Evolutionary conservation across 1,139 yeast genomes (phyloP).

Genomic region (Candida sojae): DNA sequence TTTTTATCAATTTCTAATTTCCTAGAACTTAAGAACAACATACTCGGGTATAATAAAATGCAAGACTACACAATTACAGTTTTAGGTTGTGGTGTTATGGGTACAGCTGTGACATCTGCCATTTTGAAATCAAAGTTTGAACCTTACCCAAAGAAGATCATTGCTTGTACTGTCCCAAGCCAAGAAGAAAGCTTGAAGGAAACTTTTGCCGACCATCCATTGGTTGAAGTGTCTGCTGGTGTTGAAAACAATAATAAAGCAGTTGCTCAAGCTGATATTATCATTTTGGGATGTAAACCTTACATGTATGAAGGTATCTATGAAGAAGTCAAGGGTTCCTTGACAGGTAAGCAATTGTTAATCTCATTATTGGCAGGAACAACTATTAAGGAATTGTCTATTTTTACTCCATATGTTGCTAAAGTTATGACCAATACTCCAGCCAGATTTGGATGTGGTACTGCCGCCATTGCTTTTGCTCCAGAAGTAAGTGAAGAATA

Average conservation of each 20-base stretch:
- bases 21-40: not conserved
- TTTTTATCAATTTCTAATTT: not conserved
- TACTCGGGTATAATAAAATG: slow-evolving; percentile 24
- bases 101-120: slow-evolving; percentile 91
- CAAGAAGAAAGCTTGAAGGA: slow-evolving; percentile 16
- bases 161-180: slow-evolving; percentile 72
- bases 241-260: slow-evolving; percentile 54
- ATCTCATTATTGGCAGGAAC: slow-evolving; percentile 92
- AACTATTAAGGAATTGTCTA: slow-evolving; percentile 68
- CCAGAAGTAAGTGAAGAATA: slow-evolving; percentile 47
- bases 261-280: slow-evolving; percentile 62
- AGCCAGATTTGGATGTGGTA: slow-evolving; percentile 87
- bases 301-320: slow-evolving; percentile 67
- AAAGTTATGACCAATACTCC: slow-evolving; percentile 99
- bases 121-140: slow-evolving; percentile 50
- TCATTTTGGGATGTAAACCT: slow-evolving; percentile 87
- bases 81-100: slow-evolving; percentile 95
- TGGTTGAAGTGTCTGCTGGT: slow-evolving; percentile 57
- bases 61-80: slow-evolving; percentile 69
- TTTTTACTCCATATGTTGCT: slow-evolving; percentile 61
- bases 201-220: slow-evolving; percentile 28
- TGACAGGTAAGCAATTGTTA: slow-evolving; percentile 59
- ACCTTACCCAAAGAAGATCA: slow-evolving; percentile 70
- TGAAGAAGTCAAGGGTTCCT: slow-evolving; percentile 40
- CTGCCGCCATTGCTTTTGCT: slow-evolving; percentile 85